Evolutionary conservation across 2,329 filamentous ascomycete genomes (phyloP).

Genomic region (Didymella sp.): DNA sequence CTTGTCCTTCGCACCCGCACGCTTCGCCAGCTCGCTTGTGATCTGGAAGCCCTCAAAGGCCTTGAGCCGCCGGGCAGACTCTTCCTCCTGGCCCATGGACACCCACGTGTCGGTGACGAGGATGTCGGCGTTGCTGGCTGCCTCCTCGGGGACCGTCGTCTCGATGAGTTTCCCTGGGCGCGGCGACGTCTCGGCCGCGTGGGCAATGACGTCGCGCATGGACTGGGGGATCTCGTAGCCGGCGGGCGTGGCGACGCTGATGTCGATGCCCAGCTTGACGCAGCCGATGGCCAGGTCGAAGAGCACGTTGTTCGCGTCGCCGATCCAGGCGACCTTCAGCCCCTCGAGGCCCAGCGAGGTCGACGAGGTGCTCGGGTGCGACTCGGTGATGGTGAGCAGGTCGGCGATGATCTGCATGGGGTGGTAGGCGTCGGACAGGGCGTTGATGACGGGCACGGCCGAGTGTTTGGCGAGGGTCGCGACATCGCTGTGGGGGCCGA

Average conservation of each 20-base stretch:
- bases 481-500: conserved; percentile 60
- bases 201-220: conserved; percentile 76
- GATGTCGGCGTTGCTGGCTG: conserved; percentile 82
- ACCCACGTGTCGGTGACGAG: conserved; percentile 98
- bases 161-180: conserved; percentile 73
- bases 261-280: conserved; percentile 83
- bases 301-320: conserved; percentile 95
- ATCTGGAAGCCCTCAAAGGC: conserved; percentile 92
- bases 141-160: conserved; percentile 83
- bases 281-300: conserved; percentile 91
- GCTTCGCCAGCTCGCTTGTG: conserved; percentile 80
- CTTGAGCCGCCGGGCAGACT: conserved; percentile 76
- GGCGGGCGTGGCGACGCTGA: conserved; percentile 84
- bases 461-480: conserved; percentile 57
- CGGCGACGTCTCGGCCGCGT: conserved; percentile 63
- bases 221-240: conserved; percentile 80
- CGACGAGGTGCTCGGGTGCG: conserved; percentile 62
- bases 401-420: conserved; percentile 95
- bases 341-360: conserved; percentile 74
- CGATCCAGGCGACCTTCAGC: conserved; percentile 93
- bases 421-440: conserved; percentile 86
- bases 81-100: conserved; percentile 95
- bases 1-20: conserved; percentile 81
- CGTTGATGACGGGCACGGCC: conserved; percentile 60
- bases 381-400: conserved; percentile 87